These are phyloP conservation scores for Heterobasidion irregulare DNA, from an alignment of 1,284 basidiomycete species.

Conservation along the genomic window DNA sequence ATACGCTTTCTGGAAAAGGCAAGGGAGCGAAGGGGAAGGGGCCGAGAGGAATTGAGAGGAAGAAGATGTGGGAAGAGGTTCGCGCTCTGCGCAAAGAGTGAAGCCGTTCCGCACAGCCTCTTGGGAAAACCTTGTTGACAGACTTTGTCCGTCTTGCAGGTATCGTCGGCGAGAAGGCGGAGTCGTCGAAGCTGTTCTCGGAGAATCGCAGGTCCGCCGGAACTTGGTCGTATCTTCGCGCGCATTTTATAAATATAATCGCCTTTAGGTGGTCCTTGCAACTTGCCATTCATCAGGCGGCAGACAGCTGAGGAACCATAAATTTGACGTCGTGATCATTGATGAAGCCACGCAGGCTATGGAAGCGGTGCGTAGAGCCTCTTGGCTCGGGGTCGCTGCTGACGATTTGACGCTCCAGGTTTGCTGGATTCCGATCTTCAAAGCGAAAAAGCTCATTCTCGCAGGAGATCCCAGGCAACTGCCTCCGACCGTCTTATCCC, in stretches of 20 bases:
- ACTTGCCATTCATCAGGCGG: conserved; percentile 92
- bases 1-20: conserved; percentile 66
- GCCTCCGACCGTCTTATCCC: conserved; percentile 85
- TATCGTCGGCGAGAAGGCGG: conserved; percentile 84
- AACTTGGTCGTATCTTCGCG: background rate
- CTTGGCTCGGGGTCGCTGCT: background rate
- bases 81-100: conserved; percentile 87
- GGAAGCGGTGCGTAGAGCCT: conserved; percentile 60
- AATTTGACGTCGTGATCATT: conserved; percentile 89
- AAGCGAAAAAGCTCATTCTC: conserved; percentile 80
- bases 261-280: conserved; percentile 69
- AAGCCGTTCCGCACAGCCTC: conserved; percentile 13
- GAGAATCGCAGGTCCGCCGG: conserved; percentile 56
- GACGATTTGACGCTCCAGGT: conserved; percentile 37
- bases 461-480: conserved; percentile 90
- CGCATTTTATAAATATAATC: background rate
- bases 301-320: conserved; percentile 63
- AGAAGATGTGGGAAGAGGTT: conserved; percentile 89
- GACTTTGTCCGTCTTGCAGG: conserved; percentile 27
- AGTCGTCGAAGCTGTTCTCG: conserved; percentile 74
- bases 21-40: conserved; percentile 68
- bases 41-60: conserved; percentile 71
- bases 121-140: background rate
- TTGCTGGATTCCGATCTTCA: conserved; percentile 94
- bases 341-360: conserved; percentile 96